Conservation (phyloP, 495 filamentous ascomycete genomes). For the Lasiosphaeria ovina region DNA sequence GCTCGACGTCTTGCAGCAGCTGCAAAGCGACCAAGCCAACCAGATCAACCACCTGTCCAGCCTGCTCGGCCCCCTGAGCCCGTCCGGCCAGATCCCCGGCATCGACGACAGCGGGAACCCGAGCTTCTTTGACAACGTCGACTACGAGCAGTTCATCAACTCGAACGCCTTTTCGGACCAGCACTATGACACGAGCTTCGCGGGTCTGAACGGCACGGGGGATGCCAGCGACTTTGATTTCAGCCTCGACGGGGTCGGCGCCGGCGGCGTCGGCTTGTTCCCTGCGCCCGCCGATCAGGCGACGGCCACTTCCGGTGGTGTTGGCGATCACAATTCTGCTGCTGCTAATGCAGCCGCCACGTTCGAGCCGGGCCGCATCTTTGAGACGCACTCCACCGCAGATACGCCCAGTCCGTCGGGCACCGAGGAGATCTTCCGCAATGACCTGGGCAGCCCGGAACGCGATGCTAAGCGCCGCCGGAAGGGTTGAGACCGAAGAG, state of each 20-base stretch:
- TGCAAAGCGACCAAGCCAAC: constrained; percentile 69
- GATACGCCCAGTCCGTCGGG: constrained; percentile 45
- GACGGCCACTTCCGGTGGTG: neutral
- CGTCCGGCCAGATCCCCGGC: constrained; percentile 76
- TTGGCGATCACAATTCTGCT: neutral
- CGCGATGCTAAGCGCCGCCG: constrained; percentile 41
- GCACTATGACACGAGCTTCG: neutral
- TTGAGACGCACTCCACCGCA: constrained; percentile 32
- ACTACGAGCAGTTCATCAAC: constrained; percentile 71
- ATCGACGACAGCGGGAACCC: constrained; percentile 49
- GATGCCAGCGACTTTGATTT: constrained; percentile 39
- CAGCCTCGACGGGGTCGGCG: constrained; percentile 24
- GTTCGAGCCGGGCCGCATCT: constrained; percentile 27
- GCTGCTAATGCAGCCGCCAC: constrained; percentile 1
- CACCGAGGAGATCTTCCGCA: constrained; percentile 45
- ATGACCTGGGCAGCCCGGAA: constrained; percentile 39
- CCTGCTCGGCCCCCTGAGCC: constrained; percentile 72
- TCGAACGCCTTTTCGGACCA: constrained; percentile 55
- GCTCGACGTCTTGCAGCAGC: constrained; percentile 68
- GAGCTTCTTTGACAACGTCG: constrained; percentile 51
- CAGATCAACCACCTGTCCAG: constrained; percentile 69
- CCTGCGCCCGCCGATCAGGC: neutral
- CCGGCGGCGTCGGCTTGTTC: constrained; percentile 1
- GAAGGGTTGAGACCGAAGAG: constrained; percentile 18
- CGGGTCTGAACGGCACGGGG: neutral